Percentiles rank a stretch among this genome's conserved stretches.
Conservation (phyloP, 768 basidiomycete genomes). For the Chlorophyllum brunneum region DNA sequence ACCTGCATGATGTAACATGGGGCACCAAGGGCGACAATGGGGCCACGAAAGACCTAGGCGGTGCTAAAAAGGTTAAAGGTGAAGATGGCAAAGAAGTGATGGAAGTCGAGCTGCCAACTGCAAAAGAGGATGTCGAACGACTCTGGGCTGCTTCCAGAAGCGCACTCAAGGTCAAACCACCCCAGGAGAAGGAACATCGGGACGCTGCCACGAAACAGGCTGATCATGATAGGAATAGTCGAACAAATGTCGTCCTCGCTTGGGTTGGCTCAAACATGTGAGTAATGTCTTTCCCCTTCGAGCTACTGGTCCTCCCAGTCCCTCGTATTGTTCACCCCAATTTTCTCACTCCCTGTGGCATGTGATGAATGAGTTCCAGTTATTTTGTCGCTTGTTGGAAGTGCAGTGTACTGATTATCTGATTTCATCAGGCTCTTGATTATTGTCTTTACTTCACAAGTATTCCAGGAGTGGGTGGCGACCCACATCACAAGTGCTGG, state of each 20-base stretch:
- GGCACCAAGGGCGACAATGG: conserved; percentile 94
- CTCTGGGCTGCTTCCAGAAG: conserved; percentile 77
- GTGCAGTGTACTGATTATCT: conserved; percentile 7
- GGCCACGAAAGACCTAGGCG: conserved; percentile 81
- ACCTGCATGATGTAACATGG: conserved; percentile 87
- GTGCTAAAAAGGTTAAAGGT: conserved; percentile 84
- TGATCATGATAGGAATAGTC: conserved; percentile 80
- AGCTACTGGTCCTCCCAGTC: conserved; percentile 5
- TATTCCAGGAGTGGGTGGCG: conserved; percentile 72
- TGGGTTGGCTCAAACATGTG: conserved; percentile 87
- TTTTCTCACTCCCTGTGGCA: no score
- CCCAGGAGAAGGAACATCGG: conserved; percentile 77
- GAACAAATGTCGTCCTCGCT: conserved; percentile 80
- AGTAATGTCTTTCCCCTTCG: conserved; percentile 23
- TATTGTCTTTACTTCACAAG: conserved; percentile 69
- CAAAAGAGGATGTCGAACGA: conserved; percentile 83
- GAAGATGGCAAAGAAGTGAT: conserved; percentile 83
- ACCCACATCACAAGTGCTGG: conserved; percentile 49
- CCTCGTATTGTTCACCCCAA: conserved; percentile 4
- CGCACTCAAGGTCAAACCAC: conserved; percentile 62
- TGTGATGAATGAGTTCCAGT: conserved; percentile 4
- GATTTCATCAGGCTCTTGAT: conserved; percentile 54
- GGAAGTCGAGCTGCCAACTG: conserved; percentile 82
- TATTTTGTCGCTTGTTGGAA: background rate
- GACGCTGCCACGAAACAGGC: conserved; percentile 86